Evolutionary conservation across 2,329 filamentous ascomycete genomes (phyloP), one percentile per base, ranked within the genome.

Genomic region (Penicillium vulpinum): DNA sequence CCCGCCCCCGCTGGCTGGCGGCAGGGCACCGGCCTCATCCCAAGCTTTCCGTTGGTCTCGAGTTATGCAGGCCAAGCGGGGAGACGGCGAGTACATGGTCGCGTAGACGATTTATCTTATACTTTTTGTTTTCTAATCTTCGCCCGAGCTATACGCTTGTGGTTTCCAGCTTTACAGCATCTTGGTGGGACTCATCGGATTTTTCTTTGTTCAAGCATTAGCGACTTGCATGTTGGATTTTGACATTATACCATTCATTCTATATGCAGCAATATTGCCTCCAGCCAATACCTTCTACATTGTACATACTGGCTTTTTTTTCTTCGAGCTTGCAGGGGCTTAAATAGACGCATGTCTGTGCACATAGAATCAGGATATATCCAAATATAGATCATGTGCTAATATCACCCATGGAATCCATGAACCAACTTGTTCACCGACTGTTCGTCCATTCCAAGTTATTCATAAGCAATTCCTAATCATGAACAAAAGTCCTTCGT

Each of bases 11-110:
- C 61, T 63, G 31, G 50, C 60, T 53, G 57, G 57, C 29, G 61
- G 56, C 41, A 57, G 49, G 36, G 38, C 47, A 15, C 40, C 54
- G 9, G 43, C 51, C 21, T 59, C 58, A 8, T 59, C 62, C 2
- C 66, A 65, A 31, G 72, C 71, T 10, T 75, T 76, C 60, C 68
- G 72, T 44, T 76, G 74, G 70, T 70, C 70, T 35, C 68, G 64
- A 21, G 68, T 71, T 22, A 75, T 76, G 73, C 69, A 71, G 52
- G 63, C 66, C 22, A 74, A 74, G 59, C 67, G 69, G 26, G 71
- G 68, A 16, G 68, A 70, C 47, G 73, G 72, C 16, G 73, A 76
- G 47, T 76, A 76, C 54, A 74, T 75, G 63, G 73, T 75, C 24
- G 72, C 73, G 45, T 76, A 62, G 21, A 28, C 15, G 0, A 33